Conservation (phyloP, 768 basidiomycete species). For the Mycena kentingensis region DNA sequence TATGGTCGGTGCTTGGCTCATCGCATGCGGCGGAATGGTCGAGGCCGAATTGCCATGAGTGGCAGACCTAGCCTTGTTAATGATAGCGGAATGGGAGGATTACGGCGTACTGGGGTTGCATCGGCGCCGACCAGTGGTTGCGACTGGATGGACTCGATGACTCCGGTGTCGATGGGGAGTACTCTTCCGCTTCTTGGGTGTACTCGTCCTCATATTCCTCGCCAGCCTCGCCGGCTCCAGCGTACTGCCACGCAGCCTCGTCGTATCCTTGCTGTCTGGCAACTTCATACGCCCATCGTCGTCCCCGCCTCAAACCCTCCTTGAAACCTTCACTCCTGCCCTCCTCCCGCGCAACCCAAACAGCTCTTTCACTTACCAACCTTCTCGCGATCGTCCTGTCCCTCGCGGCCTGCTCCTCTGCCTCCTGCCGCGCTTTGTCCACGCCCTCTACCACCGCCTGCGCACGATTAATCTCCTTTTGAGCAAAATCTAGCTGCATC, state of each 20-base stretch:
- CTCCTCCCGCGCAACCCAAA: constrained; percentile 58
- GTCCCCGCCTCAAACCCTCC: constrained; percentile 41
- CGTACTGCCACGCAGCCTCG: background rate
- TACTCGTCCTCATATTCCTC: constrained; percentile 1
- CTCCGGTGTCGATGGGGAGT: background rate
- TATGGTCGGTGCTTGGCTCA: background rate
- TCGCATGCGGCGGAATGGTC: no score
- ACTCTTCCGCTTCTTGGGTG: background rate
- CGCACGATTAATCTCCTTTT: constrained; percentile 56
- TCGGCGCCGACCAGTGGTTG: no score
- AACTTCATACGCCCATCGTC: constrained; percentile 13
- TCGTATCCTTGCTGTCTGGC: constrained; percentile 3
- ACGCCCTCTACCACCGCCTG: constrained; percentile 49
- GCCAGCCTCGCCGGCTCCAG: background rate
- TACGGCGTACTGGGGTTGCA: no score
- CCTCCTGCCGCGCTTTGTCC: constrained; percentile 57
- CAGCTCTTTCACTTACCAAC: constrained; percentile 51
- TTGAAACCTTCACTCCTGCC: constrained; percentile 54
- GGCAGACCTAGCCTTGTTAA: no score
- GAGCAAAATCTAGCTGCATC: constrained; percentile 57
- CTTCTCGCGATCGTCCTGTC: constrained; percentile 54
- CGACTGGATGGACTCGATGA: background rate
- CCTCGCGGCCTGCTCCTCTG: constrained; percentile 53
- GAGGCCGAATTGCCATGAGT: no score
- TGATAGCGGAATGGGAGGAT: no score